phyloP scores from a whole-genome alignment of 208 protist genomes.

The Leishmania tropica region DNA sequence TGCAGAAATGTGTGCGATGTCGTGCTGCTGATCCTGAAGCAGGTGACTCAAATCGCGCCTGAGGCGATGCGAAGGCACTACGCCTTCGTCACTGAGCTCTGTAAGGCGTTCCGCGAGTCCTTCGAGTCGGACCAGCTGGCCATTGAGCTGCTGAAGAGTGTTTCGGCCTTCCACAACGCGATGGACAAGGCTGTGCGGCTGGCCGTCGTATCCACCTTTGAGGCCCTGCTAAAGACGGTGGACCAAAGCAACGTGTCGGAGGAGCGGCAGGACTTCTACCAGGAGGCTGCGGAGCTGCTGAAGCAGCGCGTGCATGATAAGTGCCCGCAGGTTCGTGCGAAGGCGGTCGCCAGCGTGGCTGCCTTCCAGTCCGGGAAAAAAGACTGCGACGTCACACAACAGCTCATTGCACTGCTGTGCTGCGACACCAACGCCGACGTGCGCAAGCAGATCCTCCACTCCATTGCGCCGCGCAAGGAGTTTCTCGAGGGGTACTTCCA shows the following conservation, averaged over 20 bases:
- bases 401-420: slow-evolving; percentile 84
- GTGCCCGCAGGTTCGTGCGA: slow-evolving; percentile 70
- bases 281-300: slow-evolving; percentile 73
- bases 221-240: slow-evolving; percentile 73
- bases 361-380: slow-evolving; percentile 86
- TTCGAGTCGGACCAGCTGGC: slow-evolving; percentile 61
- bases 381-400: slow-evolving; percentile 87
- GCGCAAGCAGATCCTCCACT: slow-evolving; percentile 73
- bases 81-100: slow-evolving; percentile 70
- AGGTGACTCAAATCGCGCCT: slow-evolving; percentile 62
- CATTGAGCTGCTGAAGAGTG: slow-evolving; percentile 52
- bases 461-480: slow-evolving; percentile 78
- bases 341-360: slow-evolving; percentile 61
- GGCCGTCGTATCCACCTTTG: slow-evolving; percentile 70
- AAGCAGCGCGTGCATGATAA: slow-evolving; percentile 85
- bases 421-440: slow-evolving; percentile 82
- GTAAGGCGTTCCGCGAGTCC: slow-evolving; percentile 63
- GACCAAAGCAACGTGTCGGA: slow-evolving; percentile 81
- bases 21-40: slow-evolving; percentile 73
- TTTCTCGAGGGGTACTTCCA: slow-evolving; percentile 91
- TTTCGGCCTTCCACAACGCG: slow-evolving; percentile 82
- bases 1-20: slow-evolving; percentile 55
- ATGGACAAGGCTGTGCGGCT: slow-evolving; percentile 84
- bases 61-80: slow-evolving; percentile 83
- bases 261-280: slow-evolving; percentile 85